phyloP scores from a whole-genome alignment of 1,139 yeast species.

The Blastobotrys elegans region DNA sequence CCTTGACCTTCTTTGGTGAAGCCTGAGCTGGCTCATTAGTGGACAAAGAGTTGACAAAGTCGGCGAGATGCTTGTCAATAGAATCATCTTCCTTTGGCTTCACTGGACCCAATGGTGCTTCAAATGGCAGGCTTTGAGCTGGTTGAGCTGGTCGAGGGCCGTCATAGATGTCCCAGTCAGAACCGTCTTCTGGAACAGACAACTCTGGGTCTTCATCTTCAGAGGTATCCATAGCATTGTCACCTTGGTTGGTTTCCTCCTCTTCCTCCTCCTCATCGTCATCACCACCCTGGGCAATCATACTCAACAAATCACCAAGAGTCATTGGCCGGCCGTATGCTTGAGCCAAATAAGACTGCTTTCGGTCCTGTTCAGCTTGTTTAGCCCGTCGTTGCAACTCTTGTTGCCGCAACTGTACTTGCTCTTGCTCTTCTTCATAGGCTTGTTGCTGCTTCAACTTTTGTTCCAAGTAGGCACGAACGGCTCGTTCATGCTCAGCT shows the following conservation, averaged over 20 bases:
- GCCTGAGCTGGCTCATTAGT: not conserved
- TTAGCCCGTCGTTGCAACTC: conserved; percentile 2
- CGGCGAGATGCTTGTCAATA: not conserved
- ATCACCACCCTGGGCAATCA: conserved; percentile 2
- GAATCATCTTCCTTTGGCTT: conserved; percentile 2
- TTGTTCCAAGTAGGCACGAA: conserved; percentile 5
- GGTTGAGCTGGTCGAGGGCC: not conserved
- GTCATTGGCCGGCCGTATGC: conserved; percentile 1
- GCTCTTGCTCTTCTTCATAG: conserved; percentile 1
- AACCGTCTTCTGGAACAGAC: conserved; percentile 9
- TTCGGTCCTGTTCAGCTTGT: conserved; percentile 7
- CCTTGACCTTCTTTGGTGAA: not conserved
- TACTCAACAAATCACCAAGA: conserved; percentile 6
- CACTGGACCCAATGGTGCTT: conserved; percentile 3
- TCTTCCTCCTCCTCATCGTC: conserved; percentile 7
- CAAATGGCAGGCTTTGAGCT: not conserved
- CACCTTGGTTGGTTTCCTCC: not conserved
- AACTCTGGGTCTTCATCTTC: conserved; percentile 8
- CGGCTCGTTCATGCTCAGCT: conserved; percentile 6
- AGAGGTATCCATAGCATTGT: not conserved
- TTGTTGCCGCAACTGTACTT: not conserved
- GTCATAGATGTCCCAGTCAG: conserved; percentile 7
- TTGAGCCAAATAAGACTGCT: not conserved
- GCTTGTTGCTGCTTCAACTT: conserved; percentile 1
- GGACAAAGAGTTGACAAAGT: conserved; percentile 2